Evolutionary conservation across 352 stramenopile genomes (phyloP).

Genomic region (Pythium scleroteichum): DNA sequence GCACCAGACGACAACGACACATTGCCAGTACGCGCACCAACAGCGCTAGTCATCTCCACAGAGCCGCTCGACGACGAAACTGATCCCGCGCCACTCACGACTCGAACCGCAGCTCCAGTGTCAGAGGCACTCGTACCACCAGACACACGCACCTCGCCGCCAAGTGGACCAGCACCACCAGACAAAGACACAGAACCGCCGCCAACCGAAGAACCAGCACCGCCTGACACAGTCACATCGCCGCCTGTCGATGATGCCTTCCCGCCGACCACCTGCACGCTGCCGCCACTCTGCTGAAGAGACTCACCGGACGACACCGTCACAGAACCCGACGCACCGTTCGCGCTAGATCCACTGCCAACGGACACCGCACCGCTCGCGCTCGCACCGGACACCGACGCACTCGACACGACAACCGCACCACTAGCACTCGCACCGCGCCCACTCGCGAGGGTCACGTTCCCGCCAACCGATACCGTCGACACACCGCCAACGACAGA

Average conservation of each 20-base stretch:
- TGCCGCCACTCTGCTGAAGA: no score
- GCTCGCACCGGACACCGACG: no score
- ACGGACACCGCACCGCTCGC: no score
- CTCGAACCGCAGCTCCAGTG: neutral
- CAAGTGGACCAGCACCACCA: neutral
- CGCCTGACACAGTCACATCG: constrained; percentile 6
- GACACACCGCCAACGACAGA: neutral
- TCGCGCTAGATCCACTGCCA: no score
- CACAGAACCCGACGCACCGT: no score
- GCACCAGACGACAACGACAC: no score
- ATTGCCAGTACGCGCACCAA: neutral
- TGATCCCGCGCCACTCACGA: neutral
- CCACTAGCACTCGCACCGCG: no score
- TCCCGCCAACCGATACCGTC: no score
- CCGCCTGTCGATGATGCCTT: constrained; percentile 10
- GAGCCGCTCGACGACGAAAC: neutral
- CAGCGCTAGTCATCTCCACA: neutral
- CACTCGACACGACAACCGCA: no score
- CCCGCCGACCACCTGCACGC: no score
- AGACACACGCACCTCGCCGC: neutral
- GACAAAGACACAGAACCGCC: neutral
- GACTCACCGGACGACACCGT: no score
- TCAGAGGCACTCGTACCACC: neutral
- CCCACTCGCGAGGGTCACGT: no score
- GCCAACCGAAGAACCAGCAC: neutral